A percentile compares a stretch with the other conserved stretches of the same genome.
Evolutionary conservation across 2,329 filamentous ascomycete genomes (phyloP).

Genomic region (Colletotrichum nymphaeae): DNA sequence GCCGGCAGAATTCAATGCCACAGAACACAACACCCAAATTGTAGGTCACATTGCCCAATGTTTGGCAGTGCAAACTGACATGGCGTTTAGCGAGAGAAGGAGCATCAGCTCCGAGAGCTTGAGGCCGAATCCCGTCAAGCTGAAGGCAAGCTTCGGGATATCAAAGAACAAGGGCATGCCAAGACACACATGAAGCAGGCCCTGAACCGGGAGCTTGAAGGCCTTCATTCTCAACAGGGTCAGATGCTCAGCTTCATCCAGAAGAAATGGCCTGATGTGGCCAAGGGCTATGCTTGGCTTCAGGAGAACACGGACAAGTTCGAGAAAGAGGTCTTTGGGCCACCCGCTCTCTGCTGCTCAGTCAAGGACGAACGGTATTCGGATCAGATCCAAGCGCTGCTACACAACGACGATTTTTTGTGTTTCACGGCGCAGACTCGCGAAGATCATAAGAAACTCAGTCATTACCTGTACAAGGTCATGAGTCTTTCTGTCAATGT

Average conservation of each 20-base stretch:
- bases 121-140: constrained; percentile 54
- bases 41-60: constrained; percentile 56
- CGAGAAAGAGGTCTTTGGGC: constrained; percentile 81
- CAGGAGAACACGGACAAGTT: constrained; percentile 76
- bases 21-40: constrained; percentile 78
- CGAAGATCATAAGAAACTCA: constrained; percentile 80
- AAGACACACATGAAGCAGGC: constrained; percentile 49
- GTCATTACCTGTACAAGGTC: constrained; percentile 69
- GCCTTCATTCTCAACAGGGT: constrained; percentile 79
- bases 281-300: constrained; percentile 84
- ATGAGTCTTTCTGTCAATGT: constrained; percentile 80
- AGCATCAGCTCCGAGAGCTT: constrained; percentile 66
- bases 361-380: constrained; percentile 78
- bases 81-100: constrained; percentile 66
- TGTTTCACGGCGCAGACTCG: constrained; percentile 82
- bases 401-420: constrained; percentile 64
- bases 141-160: constrained; percentile 51
- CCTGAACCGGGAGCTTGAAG: constrained; percentile 61
- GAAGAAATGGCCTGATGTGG: constrained; percentile 70
- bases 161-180: constrained; percentile 56
- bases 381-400: constrained; percentile 63
- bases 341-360: constrained; percentile 83
- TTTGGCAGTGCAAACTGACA: constrained; percentile 39
- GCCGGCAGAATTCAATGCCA: constrained; percentile 75
- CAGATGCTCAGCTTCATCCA: constrained; percentile 77